Evolutionary conservation across 1,284 basidiomycete species (phyloP), one percentile per base, ranked within the genome.

Genomic region (Takashimella koratensis): DNA sequence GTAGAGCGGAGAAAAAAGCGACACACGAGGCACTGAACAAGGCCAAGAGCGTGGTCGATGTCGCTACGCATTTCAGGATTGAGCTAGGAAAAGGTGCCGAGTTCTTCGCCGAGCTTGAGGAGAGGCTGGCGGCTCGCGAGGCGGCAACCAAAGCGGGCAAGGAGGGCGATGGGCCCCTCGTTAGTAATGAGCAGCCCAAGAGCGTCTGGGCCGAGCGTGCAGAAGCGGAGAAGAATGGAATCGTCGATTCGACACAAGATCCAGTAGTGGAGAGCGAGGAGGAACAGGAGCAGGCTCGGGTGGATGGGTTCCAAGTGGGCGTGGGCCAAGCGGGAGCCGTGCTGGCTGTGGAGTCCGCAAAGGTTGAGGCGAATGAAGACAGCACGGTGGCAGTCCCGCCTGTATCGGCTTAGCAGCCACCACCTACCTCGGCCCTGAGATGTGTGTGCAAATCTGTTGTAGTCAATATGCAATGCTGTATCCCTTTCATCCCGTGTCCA

Each of bases 21-120:
- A 70, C 86, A 49, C 82, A 82, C 49, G 79, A 84, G 25, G 67
- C 71, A 0, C 74, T 91, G 42, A 73, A 82, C 40, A 77, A 81
- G 53, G 82, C 85, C n/a, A 91, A 90, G 65, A 77, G 77, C 22
- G 87, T 85, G 62, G 81, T 82, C 2, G 83, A 82, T 43, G 73
- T 90, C 51, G 80, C 79, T 1, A 76, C 78, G 3, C 69, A 84
- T 23, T 47, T 25, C 16, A 16, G 30, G n/a, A 80, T 85, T 10
- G 83, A 80, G 39, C 24, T 47, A 66, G 66, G 47, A 5, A 45
- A 45, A 43, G 57, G 45, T 47, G 46, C 5, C 46, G 53, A 42
- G 60, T 55, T 59, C 20, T 52, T 61, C 22, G 45, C 20, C 11
- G 55, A 59, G 43, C 47, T 54, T 4, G 53, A 49, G 44, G 24